Evolutionary conservation across 106 monocot species (phyloP), one percentile per base, ranked within the genome.

Genomic region (Acanthochlamys bracteata): DNA sequence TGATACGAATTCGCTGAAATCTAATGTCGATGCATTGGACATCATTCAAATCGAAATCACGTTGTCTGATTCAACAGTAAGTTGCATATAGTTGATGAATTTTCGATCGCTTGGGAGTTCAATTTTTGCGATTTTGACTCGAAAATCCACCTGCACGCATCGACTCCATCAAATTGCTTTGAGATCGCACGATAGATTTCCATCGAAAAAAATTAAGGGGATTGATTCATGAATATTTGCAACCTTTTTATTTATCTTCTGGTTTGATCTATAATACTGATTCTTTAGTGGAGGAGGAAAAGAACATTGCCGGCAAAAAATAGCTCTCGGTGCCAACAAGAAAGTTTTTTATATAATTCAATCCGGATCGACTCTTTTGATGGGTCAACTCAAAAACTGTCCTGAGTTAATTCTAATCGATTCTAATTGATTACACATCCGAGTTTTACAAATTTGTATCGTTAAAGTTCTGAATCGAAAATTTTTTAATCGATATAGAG

Each of bases 11-110:
- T 79, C 41, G n/a, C 76, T 89, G 43, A 76, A 75, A 54, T 24
- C 76, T 69, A 89, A 89, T 66, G 89, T 85, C 24, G 82, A 89
- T 62, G 46, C 68, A 3, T 76, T 89, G 41, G 33, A 79, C 45
- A 79, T 85, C 43, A 77, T 89, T 76, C 89, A 89, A 69, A 27
- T 89, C 58, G 84, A 84, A 13, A 73, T 89, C 76, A 85, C 84
- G n/a, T 75, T 89, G 21, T 77, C 82, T 8, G 76, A 79, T 53
- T 39, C 71, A 10, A 4, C 33, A 74, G 76, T 12, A 33, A 72
- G 39, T 53, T 70, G 40, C 70, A 78, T 49, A 14, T 33, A 58
- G 11, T 66, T 59, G 41, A 24, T 49, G 41, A 26, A 42, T 43
- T 19, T 20, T 21, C 41, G 16, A 57, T 24, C 58, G 74, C 69